Evolutionary conservation across 1,284 basidiomycete genomes (phyloP), one percentile per base, ranked within the genome.

Genomic region (Cryptococcus deneoformans): DNA sequence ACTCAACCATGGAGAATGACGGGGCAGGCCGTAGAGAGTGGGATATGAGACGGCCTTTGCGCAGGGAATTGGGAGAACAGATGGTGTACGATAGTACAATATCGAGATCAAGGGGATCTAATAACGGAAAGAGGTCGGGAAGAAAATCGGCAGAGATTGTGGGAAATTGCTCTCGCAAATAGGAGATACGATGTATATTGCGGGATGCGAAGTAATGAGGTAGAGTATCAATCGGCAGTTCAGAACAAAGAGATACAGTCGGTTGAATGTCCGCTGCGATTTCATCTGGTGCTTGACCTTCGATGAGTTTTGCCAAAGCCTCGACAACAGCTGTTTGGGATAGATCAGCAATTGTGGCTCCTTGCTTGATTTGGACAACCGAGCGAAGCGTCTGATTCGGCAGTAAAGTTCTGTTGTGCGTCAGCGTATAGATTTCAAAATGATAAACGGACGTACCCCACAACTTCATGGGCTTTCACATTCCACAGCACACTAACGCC

Each of bases 21-120:
- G 88, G 87, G 5, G 89, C 88, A 5, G 90, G 79, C 6, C 79
- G 80, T 8, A 87, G 70, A 6, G 85, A 85, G 36, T 86, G 79
- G 1, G 87, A 63, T 36, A 83, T 77, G 16, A 85, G 70, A 69
- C 86, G 82, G 0, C 92, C 92, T 8, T 77, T 79, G 10, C 86
- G 84, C 29, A 79, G 68, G 58, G 14, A 4, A 5, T n/a, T 47
- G 9, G 44, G 20, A 42, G 49, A n/a, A 34, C 80, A 77, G 35
- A 88, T 81, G 55, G 83, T 81, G 89, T 90, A 94, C 68, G 84
- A 86, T 40, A 94, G 62, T 48, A 89, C 64, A 47, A 93, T 63
- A 70, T 93, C 88, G 40, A 92, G 75, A 10, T 86, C 80, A 34
- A 81, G 74, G 0, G 90, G 87, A 63, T 88, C 84, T 73, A 90